These are phyloP conservation scores for Zygosaccharomyces kombuchaensis DNA, from an alignment of 805 yeast species.

Conservation along the genomic window DNA sequence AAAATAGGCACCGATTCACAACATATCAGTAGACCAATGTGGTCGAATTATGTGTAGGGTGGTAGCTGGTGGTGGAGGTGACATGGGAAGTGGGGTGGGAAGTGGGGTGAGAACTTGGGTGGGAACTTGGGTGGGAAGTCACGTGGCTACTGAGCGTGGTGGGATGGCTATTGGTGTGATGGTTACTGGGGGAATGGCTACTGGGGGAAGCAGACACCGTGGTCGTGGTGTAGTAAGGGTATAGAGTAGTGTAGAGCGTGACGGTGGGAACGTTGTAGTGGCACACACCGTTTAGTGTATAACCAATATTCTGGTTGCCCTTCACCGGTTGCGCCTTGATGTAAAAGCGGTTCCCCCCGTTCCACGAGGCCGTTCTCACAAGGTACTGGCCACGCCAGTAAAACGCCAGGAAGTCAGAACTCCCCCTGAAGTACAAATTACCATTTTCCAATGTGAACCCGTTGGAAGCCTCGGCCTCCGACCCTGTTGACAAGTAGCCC, in stretches of 20 bases:
- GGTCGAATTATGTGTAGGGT: too few relatives aligned
- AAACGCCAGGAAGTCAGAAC: constrained; percentile 39
- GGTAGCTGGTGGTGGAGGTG: too few relatives aligned
- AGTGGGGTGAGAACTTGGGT: too few relatives aligned
- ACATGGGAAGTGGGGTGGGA: too few relatives aligned
- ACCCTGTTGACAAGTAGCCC: constrained; percentile 16
- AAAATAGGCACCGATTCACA: too few relatives aligned
- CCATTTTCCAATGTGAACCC: constrained; percentile 41
- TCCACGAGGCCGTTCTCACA: constrained; percentile 3
- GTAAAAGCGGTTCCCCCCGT: not conserved
- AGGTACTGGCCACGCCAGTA: constrained; percentile 29
- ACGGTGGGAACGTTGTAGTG: not conserved
- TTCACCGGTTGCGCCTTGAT: not conserved
- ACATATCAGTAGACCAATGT: too few relatives aligned
- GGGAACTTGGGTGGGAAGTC: too few relatives aligned
- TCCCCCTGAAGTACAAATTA: constrained; percentile 36
- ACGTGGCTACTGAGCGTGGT: too few relatives aligned
- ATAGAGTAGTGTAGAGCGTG: not conserved
- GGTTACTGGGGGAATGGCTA: too few relatives aligned
- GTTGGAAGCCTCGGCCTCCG: constrained; percentile 26
- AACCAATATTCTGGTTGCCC: constrained; percentile 13
- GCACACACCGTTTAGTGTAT: constrained; percentile 11
- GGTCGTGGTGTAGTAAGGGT: not conserved
- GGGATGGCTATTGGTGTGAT: too few relatives aligned
- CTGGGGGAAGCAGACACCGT: too few relatives aligned